A percentile compares a stretch with the other conserved stretches of the same genome.
phyloP scores from a whole-genome alignment of 2,329 filamentous ascomycete species.

The Cladosporium sp. region DNA sequence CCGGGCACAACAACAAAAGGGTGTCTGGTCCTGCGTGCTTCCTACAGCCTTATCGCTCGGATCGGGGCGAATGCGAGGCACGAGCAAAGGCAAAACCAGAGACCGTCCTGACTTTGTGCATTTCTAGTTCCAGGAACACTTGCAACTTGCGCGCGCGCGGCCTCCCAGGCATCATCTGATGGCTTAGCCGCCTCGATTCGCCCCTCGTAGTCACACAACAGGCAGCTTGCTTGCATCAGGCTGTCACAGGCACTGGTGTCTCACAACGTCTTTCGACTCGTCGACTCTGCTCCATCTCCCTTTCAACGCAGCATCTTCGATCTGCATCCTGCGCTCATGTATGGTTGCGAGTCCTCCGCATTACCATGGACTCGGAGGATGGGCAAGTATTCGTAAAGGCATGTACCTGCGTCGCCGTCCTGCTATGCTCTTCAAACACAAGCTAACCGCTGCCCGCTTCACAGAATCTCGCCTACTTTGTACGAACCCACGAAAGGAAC shows the following conservation, averaged over 20 bases:
- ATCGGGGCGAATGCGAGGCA: conserved; percentile 13
- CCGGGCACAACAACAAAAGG: conserved; percentile 2
- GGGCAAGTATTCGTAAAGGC: conserved; percentile 88
- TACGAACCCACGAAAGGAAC: conserved; percentile 95
- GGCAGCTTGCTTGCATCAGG: conserved; percentile 6
- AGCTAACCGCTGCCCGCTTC: conserved; percentile 9
- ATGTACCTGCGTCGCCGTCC: conserved; percentile 34
- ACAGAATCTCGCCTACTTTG: conserved; percentile 92
- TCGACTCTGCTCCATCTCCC: conserved; percentile 9
- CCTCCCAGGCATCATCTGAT: conserved; percentile 20
- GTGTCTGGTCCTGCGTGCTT: conserved; percentile 12
- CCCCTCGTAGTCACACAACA: conserved; percentile 19
- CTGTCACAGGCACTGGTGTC: conserved; percentile 2
- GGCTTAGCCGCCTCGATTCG: conserved; percentile 18
- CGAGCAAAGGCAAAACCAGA: conserved; percentile 8
- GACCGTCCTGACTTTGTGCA: conserved; percentile 10
- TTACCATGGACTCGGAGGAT: conserved; percentile 80
- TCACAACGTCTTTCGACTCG: conserved; percentile 13
- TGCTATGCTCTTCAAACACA: neutral
- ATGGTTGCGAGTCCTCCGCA: conserved; percentile 29
- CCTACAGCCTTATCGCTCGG: conserved; percentile 17
- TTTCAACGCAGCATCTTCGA: conserved; percentile 17
- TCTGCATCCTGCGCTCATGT: conserved; percentile 25
- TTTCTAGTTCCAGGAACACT: conserved; percentile 7
- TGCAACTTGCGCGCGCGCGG: conserved; percentile 5